Percentiles rank a stretch among this genome's conserved stretches.
Evolutionary conservation across 1,139 yeast genomes (phyloP).

Genomic region (Debaryomyces robertsiae): DNA sequence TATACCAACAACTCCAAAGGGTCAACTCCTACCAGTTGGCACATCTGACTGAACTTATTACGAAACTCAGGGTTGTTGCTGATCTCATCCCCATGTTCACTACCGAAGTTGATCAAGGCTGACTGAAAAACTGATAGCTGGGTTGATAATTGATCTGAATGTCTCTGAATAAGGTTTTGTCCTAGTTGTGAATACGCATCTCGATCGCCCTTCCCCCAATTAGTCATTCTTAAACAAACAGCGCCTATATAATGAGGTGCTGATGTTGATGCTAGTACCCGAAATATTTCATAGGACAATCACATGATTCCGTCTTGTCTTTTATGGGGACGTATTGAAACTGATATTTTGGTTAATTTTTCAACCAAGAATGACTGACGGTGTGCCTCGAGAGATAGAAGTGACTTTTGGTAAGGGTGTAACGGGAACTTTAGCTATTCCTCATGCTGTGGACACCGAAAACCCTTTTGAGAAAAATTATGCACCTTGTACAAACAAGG

Average conservation of each 20-base stretch:
- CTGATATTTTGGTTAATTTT: neutral
- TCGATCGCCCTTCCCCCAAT: slow-evolving; percentile 19
- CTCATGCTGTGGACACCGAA: slow-evolving; percentile 33
- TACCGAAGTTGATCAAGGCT: slow-evolving; percentile 64
- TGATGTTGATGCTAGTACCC: neutral
- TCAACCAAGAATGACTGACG: slow-evolving; percentile 9
- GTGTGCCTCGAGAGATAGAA: slow-evolving; percentile 35
- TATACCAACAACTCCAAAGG: slow-evolving; percentile 58
- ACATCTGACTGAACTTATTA: slow-evolving; percentile 70
- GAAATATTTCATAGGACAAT: neutral
- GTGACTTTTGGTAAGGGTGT: slow-evolving; percentile 42
- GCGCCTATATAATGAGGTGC: too few relatives aligned
- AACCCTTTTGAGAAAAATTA: slow-evolving; percentile 27
- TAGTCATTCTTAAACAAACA: too few relatives aligned
- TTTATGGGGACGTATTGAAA: neutral
- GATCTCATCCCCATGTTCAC: slow-evolving; percentile 63
- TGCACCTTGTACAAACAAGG: slow-evolving; percentile 43
- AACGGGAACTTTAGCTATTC: slow-evolving; percentile 42
- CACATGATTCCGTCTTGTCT: neutral
- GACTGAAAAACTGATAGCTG: slow-evolving; percentile 64
- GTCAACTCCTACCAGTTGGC: slow-evolving; percentile 81
- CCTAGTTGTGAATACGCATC: slow-evolving; percentile 35
- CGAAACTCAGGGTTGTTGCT: slow-evolving; percentile 65
- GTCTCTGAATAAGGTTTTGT: slow-evolving; percentile 35
- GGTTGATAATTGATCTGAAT: slow-evolving; percentile 53